Conservation (phyloP, 257 asterid species). For the Gentiana dahurica region DNA sequence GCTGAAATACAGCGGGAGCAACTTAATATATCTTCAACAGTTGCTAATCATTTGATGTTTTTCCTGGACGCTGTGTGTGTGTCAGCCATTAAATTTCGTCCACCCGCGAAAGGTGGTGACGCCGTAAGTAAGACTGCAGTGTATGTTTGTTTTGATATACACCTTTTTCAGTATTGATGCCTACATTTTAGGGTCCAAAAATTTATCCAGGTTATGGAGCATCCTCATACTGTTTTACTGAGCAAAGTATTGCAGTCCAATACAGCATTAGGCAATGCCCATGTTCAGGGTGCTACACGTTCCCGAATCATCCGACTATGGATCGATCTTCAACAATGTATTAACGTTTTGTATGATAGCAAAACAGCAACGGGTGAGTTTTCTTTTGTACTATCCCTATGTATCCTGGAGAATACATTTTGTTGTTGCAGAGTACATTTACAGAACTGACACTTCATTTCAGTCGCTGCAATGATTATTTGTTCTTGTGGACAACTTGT, state of each 20-base stretch:
- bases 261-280: constrained; percentile 67
- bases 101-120: constrained; percentile 79
- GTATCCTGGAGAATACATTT: background rate
- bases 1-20: constrained; percentile 58
- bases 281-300: constrained; percentile 36
- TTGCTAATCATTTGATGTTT: constrained; percentile 52
- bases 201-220: constrained; percentile 77
- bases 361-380: constrained; percentile 63
- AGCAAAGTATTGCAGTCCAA: constrained; percentile 77
- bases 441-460: background rate
- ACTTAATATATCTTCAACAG: constrained; percentile 21
- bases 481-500: too few relatives aligned
- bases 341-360: constrained; percentile 67
- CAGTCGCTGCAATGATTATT: background rate
- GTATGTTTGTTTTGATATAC: background rate
- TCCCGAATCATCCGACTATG: constrained; percentile 52
- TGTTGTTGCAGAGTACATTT: background rate
- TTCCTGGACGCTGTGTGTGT: constrained; percentile 66
- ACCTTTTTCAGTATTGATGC: constrained; percentile 1
- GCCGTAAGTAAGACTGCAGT: constrained; percentile 48
- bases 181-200: background rate
- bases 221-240: constrained; percentile 70
- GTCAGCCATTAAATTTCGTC: constrained; percentile 83
- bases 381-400: constrained; percentile 4
- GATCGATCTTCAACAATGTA: constrained; percentile 91